Percentiles rank a stretch among this genome's conserved stretches.
phyloP scores from a whole-genome alignment of 257 asterid species.

The Primulina eburnea region DNA sequence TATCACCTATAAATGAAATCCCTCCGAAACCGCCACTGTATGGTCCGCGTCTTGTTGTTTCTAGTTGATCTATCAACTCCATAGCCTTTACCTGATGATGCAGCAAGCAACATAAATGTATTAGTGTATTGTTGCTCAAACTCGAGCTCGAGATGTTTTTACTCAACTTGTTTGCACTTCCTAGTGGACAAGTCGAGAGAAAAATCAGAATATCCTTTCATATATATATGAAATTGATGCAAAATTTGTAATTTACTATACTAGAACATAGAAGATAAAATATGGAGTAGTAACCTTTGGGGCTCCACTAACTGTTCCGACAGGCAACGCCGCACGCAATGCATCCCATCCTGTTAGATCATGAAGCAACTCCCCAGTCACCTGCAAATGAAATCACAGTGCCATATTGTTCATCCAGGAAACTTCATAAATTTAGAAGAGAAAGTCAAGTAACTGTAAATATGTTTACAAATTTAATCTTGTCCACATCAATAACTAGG shows the following conservation, averaged over 20 bases:
- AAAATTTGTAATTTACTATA: no score
- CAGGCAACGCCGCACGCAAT: conserved; percentile 80
- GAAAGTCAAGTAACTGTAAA: no score
- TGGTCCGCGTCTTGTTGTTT: conserved; percentile 77
- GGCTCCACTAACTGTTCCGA: conserved; percentile 95
- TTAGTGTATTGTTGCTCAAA: no score
- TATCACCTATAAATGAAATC: conserved; percentile 70
- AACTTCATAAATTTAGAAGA: no score
- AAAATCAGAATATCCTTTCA: no score
- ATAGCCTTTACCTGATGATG: conserved; percentile 75
- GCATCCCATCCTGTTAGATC: conserved; percentile 88
- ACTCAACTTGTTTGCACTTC: no score
- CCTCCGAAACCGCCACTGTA: conserved; percentile 97
- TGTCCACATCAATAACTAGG: no score
- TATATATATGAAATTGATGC: no score
- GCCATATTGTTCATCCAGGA: no score
- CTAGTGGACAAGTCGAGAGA: no score
- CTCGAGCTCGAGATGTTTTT: no score
- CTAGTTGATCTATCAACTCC: conserved; percentile 80
- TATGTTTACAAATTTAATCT: no score
- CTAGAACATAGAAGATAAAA: background rate
- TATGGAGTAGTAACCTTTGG: conserved; percentile 58
- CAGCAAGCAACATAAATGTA: background rate
- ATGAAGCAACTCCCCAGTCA: conserved; percentile 83
- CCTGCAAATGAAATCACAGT: conserved; percentile 35